Evolutionary conservation across 2,329 filamentous ascomycete genomes (phyloP).

Genomic region (Alternaria hordeiaustralica): DNA sequence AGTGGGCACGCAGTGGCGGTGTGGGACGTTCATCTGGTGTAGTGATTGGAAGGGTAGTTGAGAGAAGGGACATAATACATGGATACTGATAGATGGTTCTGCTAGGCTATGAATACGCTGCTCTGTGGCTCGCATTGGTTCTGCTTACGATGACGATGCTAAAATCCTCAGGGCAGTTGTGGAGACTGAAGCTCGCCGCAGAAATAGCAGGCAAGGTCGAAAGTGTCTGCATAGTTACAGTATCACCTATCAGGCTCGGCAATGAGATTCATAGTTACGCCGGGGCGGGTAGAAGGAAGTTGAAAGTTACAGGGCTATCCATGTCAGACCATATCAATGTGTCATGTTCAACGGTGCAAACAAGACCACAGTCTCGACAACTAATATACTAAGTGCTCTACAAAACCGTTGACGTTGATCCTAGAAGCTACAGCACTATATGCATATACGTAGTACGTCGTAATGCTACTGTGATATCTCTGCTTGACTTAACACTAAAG

Average conservation of each 20-base stretch:
- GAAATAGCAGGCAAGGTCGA: not conserved
- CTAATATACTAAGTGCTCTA: not conserved
- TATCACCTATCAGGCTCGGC: not conserved
- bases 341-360: not conserved
- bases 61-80: not conserved
- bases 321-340: not conserved
- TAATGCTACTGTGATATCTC: not conserved
- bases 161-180: not conserved
- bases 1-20: constrained; percentile 83
- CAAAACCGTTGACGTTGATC: not conserved
- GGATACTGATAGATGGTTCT: not conserved
- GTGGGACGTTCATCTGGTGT: constrained; percentile 79
- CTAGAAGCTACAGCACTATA: not conserved
- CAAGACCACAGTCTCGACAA: not conserved
- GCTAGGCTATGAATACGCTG: not conserved
- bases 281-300: not conserved
- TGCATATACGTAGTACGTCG: not conserved
- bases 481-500: not conserved
- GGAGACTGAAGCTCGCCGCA: not conserved
- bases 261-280: not conserved
- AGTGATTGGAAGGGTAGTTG: constrained; percentile 63
- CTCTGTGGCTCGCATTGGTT: not conserved
- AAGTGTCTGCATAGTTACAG: not conserved
- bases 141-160: not conserved
- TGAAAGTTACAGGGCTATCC: not conserved